Percentiles rank a stretch among this genome's conserved stretches.
Evolutionary conservation across 202 grass and related monocot species (phyloP).

Genomic region (Elaeis oleifera): DNA sequence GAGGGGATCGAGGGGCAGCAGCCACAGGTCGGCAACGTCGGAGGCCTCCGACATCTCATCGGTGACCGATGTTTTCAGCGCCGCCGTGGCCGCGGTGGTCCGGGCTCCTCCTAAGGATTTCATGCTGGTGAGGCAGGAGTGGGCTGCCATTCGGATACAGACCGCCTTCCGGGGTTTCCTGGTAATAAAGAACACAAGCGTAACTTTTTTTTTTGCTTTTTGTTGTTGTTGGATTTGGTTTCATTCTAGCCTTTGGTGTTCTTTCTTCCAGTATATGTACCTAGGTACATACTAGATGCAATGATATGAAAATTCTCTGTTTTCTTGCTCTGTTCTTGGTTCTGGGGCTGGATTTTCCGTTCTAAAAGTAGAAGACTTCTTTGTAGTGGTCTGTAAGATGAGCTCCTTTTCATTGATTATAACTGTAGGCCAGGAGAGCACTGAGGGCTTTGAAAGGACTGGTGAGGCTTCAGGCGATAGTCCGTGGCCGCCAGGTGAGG

Average conservation of each 20-base stretch:
- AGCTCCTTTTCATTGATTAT: no score
- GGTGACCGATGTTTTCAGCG: conserved; percentile 50
- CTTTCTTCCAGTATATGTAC: no score
- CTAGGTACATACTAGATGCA: no score
- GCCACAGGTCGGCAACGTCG: conserved; percentile 34
- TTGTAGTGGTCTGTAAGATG: no score
- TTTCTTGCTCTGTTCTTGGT: no score
- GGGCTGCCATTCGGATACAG: conserved; percentile 91
- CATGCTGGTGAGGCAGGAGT: conserved; percentile 82
- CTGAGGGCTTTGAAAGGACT: conserved; percentile 73
- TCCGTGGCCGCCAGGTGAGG: conserved; percentile 77
- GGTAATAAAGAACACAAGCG: conserved; percentile 30
- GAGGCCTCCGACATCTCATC: conserved; percentile 65
- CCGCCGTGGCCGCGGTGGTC: conserved; percentile 59
- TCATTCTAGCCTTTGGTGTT: no score
- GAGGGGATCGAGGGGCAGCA: conserved; percentile 38
- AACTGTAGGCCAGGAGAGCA: conserved; percentile 54
- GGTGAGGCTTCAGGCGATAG: conserved; percentile 88
- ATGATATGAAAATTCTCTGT: no score
- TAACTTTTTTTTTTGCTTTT: background rate
- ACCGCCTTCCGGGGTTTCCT: conserved; percentile 86
- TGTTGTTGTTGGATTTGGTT: no score
- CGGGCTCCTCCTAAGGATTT: conserved; percentile 83
- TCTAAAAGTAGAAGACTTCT: no score
- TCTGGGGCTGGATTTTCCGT: no score